Percentiles rank a stretch among this genome's conserved stretches.
These are phyloP conservation scores for Puccinia coronata DNA, from an alignment of 1,284 basidiomycete genomes.

Conservation along the genomic window DNA sequence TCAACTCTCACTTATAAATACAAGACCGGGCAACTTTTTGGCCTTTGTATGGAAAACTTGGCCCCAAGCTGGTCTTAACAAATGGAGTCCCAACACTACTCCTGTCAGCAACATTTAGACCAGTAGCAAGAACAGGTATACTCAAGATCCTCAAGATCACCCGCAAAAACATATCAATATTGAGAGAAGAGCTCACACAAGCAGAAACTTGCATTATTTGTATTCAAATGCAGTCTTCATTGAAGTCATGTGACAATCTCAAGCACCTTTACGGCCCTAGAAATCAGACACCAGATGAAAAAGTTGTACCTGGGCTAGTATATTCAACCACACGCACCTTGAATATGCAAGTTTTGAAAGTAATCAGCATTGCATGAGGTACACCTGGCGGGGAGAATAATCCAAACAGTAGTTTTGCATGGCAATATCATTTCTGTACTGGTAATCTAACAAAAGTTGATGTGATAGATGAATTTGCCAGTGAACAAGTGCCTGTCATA, in stretches of 20 bases:
- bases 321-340: neutral
- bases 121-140: neutral
- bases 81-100: neutral
- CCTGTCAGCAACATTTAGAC: neutral
- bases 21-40: neutral
- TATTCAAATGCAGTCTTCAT: neutral
- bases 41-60: conserved; percentile 4
- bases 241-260: neutral
- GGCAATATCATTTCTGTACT: neutral
- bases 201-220: neutral
- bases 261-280: neutral
- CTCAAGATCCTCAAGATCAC: neutral
- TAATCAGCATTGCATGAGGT: neutral
- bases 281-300: neutral
- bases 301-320: neutral
- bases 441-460: neutral
- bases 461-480: neutral
- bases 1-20: neutral
- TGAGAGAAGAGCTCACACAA: neutral
- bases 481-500: neutral
- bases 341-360: neutral
- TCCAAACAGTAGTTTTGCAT: neutral
- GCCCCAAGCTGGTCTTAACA: neutral
- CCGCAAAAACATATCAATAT: neutral
- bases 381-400: no score